A percentile compares a stretch with the other conserved stretches of the same genome.
phyloP scores from a whole-genome alignment of 441 rosid species.

The Corymbia citriodora region DNA sequence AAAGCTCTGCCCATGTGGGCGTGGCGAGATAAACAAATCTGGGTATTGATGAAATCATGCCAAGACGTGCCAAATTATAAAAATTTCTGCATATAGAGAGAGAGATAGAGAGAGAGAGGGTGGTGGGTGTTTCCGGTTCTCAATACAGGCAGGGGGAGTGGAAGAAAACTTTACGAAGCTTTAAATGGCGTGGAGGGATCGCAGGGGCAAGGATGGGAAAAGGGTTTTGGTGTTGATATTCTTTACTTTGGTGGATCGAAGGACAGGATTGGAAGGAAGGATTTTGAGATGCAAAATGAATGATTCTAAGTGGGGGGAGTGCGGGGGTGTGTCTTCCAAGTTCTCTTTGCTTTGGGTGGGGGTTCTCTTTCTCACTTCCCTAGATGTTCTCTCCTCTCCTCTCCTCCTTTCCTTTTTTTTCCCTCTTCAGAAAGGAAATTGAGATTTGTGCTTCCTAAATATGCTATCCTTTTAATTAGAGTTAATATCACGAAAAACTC shows the following conservation, averaged over 20 bases:
- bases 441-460: constrained; percentile 4
- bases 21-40: constrained; percentile 42
- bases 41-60: constrained; percentile 70
- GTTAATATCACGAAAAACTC: too few relatives aligned
- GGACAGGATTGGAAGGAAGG: constrained; percentile 19
- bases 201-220: not conserved
- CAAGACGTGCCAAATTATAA: constrained; percentile 5
- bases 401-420: not conserved
- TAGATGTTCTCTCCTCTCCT: constrained; percentile 37
- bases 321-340: constrained; percentile 27
- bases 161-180: constrained; percentile 35
- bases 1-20: constrained; percentile 65
- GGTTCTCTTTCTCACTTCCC: constrained; percentile 57
- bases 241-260: constrained; percentile 32
- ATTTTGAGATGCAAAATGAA: constrained; percentile 13
- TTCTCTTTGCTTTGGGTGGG: constrained; percentile 32
- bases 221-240: constrained; percentile 1
- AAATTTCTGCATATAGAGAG: not conserved
- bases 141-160: constrained; percentile 68
- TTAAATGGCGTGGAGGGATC: constrained; percentile 27
- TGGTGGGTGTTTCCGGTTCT: constrained; percentile 58
- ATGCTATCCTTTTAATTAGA: not conserved
- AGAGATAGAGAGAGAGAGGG: constrained; percentile 18
- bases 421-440: not conserved
- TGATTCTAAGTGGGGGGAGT: constrained; percentile 29